Percentiles rank a stretch among this genome's conserved stretches.
Conservation (phyloP, 345 rosid genomes). For the Gossypioides kirkii region DNA sequence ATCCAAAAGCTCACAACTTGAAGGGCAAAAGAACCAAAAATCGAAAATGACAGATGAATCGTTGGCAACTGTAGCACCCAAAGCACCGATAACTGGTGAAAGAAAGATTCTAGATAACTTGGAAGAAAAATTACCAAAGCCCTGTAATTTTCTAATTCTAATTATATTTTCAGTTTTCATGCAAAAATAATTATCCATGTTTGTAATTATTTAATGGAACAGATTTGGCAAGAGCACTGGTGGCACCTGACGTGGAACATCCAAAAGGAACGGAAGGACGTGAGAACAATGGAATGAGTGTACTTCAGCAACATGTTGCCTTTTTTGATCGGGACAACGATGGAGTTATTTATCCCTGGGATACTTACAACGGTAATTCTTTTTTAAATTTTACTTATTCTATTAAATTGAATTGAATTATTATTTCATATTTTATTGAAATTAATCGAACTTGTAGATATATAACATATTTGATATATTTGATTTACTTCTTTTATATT, state of each 20-base stretch:
- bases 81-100: conserved; percentile 58
- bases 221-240: conserved; percentile 80
- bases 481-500: too few species aligned
- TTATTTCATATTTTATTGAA: neutral
- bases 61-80: conserved; percentile 47
- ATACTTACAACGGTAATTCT: conserved; percentile 58
- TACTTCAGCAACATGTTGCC: conserved; percentile 81
- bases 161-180: too few species aligned
- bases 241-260: conserved; percentile 60
- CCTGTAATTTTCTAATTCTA: conserved; percentile 39
- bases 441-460: too few species aligned
- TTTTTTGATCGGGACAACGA: conserved; percentile 67
- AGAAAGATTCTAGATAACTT: conserved; percentile 56
- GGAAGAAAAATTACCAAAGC: conserved; percentile 66
- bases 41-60: neutral
- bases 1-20: neutral
- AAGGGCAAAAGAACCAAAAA: neutral
- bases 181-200: too few species aligned
- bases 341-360: conserved; percentile 88
- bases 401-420: too few species aligned
- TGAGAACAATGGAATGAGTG: conserved; percentile 47
- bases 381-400: neutral
- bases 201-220: too few species aligned
- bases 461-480: too few species aligned
- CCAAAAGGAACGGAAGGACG: conserved; percentile 70